Conservation (phyloP, 2,329 filamentous ascomycete genomes). For the Stagonosporopsis cucurbitacearum region DNA sequence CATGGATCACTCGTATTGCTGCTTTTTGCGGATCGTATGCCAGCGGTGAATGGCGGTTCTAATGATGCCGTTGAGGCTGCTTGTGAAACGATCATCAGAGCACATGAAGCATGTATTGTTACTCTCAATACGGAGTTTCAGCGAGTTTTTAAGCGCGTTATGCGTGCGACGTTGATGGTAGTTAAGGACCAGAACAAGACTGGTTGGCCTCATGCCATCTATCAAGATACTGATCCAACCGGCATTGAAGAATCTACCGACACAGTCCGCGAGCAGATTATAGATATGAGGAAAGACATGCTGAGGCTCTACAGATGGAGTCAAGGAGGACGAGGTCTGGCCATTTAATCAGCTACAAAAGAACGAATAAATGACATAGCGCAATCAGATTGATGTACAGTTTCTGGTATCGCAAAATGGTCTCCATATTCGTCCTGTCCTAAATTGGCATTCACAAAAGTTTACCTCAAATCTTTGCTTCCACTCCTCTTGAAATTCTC, state of each 20-base stretch:
- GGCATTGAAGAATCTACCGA: not conserved
- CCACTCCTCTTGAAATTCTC: too few species aligned
- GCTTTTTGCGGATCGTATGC: constrained; percentile 4
- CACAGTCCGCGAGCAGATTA: not conserved
- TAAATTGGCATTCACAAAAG: too few species aligned
- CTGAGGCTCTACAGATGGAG: constrained; percentile 2
- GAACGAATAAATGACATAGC: not conserved
- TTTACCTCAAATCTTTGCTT: too few species aligned
- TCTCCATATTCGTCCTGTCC: too few species aligned
- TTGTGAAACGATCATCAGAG: constrained; percentile 4
- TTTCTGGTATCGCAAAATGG: too few species aligned
- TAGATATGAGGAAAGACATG: constrained; percentile 7
- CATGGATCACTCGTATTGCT: constrained; percentile 5
- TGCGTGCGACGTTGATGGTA: constrained; percentile 5
- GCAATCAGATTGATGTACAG: too few species aligned
- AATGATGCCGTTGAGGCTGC: constrained; percentile 2
- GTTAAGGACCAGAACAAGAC: constrained; percentile 4
- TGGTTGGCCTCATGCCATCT: not conserved
- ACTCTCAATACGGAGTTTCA: constrained; percentile 6
- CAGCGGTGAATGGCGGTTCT: constrained; percentile 1
- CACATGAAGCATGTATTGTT: constrained; percentile 3
- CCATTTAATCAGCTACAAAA: not conserved
- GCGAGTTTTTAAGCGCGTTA: not conserved
- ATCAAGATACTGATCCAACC: not conserved
- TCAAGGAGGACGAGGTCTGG: not conserved